phyloP scores from a whole-genome alignment of 768 basidiomycete species.

The Leccinum barrowsii region DNA sequence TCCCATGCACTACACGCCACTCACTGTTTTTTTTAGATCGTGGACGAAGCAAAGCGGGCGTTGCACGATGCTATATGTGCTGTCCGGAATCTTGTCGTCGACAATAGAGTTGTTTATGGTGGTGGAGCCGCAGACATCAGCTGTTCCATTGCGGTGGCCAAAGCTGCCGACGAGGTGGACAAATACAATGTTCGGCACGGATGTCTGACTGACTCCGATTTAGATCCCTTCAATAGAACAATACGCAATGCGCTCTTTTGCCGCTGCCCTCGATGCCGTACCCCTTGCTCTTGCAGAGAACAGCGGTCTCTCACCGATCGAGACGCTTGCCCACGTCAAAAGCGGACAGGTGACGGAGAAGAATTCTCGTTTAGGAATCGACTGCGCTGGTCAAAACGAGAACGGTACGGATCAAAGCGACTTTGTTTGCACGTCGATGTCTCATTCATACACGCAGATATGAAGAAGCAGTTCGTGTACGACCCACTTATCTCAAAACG shows the following conservation, averaged over 20 bases:
- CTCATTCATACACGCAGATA: constrained; percentile 53
- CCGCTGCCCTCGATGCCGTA: constrained; percentile 90
- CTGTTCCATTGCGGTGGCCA: constrained; percentile 87
- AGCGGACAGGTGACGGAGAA: constrained; percentile 85
- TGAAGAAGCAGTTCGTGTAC: constrained; percentile 96
- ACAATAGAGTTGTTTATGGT: constrained; percentile 97
- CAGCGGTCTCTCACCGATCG: constrained; percentile 93
- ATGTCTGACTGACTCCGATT: not conserved
- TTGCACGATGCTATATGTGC: constrained; percentile 97
- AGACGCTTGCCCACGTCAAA: constrained; percentile 94
- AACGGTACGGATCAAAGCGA: constrained; percentile 57
- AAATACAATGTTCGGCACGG: not conserved
- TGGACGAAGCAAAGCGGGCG: constrained; percentile 97
- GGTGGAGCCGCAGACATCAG: constrained; percentile 98
- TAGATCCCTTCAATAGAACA: constrained; percentile 97
- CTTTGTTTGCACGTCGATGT: not conserved
- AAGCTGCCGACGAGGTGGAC: constrained; percentile 88
- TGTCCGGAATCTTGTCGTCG: constrained; percentile 91
- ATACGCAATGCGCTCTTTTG: constrained; percentile 99
- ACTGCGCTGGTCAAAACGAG: constrained; percentile 81
- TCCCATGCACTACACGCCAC: not conserved
- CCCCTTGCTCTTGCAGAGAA: constrained; percentile 97
- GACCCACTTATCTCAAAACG: constrained; percentile 97
- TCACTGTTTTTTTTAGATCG: constrained; percentile 58
- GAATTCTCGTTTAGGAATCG: constrained; percentile 86